Evolutionary conservation across 2,329 filamentous ascomycete genomes (phyloP).

Genomic region (Plenodomus biglobosus): DNA sequence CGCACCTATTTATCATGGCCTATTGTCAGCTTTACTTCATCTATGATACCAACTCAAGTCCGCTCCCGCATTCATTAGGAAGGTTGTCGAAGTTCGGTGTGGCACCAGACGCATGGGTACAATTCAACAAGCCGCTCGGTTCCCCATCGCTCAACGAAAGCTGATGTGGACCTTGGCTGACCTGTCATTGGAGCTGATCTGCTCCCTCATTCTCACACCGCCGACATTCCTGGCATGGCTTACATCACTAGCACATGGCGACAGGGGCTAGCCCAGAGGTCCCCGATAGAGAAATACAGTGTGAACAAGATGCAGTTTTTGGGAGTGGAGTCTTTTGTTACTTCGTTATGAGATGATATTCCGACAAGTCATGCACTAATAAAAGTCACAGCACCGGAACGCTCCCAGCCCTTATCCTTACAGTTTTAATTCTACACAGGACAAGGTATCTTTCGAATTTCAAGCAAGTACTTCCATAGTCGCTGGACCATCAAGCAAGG

Average conservation of each 20-base stretch:
- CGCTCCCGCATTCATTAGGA: background rate
- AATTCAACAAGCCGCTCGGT: slow-evolving; percentile 19
- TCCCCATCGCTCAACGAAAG: slow-evolving; percentile 22
- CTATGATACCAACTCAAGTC: background rate
- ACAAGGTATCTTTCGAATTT: slow-evolving; percentile 34
- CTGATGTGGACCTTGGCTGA: slow-evolving; percentile 2
- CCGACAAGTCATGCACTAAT: slow-evolving; percentile 28
- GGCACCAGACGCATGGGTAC: slow-evolving; percentile 3
- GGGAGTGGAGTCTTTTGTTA: slow-evolving; percentile 1
- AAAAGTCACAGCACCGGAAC: slow-evolving; percentile 34
- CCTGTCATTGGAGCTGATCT: slow-evolving; percentile 11
- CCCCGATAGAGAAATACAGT: background rate
- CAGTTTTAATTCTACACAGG: slow-evolving; percentile 41
- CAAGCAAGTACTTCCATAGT: slow-evolving; percentile 21
- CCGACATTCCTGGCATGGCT: slow-evolving; percentile 1
- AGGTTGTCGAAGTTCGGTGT: slow-evolving; percentile 7
- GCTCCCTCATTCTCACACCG: slow-evolving; percentile 1
- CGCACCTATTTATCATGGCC: background rate
- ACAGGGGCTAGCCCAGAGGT: slow-evolving; percentile 1
- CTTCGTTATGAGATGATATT: slow-evolving; percentile 32
- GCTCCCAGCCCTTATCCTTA: slow-evolving; percentile 34
- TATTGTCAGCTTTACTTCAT: background rate
- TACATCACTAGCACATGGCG: background rate
- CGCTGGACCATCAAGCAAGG: slow-evolving; percentile 10
- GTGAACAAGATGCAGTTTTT: background rate